Evolutionary conservation across 2,329 filamentous ascomycete species (phyloP), one percentile per base, ranked within the genome.

Genomic region (Diaporthe ampelina): DNA sequence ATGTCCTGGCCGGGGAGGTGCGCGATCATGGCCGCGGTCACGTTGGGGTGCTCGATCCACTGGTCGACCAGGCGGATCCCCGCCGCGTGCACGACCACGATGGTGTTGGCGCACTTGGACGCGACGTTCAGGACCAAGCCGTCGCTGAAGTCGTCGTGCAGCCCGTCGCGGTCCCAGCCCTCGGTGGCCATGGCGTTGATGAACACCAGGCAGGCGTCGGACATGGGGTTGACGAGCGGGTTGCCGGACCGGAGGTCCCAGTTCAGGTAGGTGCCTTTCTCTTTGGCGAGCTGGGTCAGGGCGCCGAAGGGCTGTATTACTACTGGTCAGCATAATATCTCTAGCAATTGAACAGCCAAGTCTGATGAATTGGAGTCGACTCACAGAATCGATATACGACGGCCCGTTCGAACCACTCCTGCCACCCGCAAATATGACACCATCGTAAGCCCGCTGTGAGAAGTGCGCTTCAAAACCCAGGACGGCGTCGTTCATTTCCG

Each of bases 101-200:
- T 85, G 4, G 91, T 93, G 77, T 90, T 92, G 73, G 85, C 81
- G 78, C 91, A 93, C 73, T 88, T 86, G 0, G 84, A 82, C 0
- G 92, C 91, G 0, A 93, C 89, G 72, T 90, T 90, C 0, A 83
- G 80, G 0, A 94, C 86, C 0, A 94, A 84, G 0, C 82, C 81
- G 75, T 94, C 91, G 74, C 89, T 91, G 52, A 89, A 90, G 76
- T 92, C 93, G 79, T 97, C 94, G 65, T 90, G 89, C 29, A 97
- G 88, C 15, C 89, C 89, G 0, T 89, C 84, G 54, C 91, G 87
- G 76, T 94, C 88, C 82, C 90, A 95, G 0, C 93, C 94, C 83
- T 98, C 95, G 0, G 94, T 94, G 0, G 93, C 90, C 80, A 95
- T 94, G 45, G 88, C 90, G 80, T 93, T 92, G 80, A 92, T 87